Conservation (phyloP, 2,329 filamentous ascomycete genomes). For the Fusarium buxicola region DNA sequence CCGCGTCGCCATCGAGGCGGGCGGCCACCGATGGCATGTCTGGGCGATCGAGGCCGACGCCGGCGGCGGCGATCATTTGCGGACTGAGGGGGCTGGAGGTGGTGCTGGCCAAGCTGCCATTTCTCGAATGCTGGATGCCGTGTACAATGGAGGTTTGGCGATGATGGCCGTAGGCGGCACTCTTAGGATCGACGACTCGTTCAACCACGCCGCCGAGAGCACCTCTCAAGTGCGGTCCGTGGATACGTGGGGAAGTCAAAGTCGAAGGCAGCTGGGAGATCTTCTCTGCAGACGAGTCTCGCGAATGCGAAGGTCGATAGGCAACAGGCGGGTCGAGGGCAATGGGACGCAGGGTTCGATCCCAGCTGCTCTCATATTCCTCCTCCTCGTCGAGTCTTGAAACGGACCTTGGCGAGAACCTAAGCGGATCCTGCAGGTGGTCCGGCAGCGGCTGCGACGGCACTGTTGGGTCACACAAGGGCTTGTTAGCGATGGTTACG, state of each 20-base stretch:
- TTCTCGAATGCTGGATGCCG: constrained; percentile 91
- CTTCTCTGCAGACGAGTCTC: constrained; percentile 70
- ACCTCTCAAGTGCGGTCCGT: constrained; percentile 56
- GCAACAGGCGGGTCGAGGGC: constrained; percentile 56
- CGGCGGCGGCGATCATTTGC: constrained; percentile 81
- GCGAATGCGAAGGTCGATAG: constrained; percentile 62
- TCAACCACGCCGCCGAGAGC: constrained; percentile 59
- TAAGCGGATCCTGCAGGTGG: constrained; percentile 63
- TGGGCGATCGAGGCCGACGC: constrained; percentile 65
- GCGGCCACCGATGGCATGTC: constrained; percentile 61
- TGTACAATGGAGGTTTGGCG: constrained; percentile 97
- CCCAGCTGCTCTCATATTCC: constrained; percentile 62
- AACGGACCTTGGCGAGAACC: constrained; percentile 63
- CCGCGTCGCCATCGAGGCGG: constrained; percentile 59
- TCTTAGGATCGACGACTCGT: constrained; percentile 66
- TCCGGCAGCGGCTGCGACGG: constrained; percentile 71
- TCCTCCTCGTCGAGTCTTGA: constrained; percentile 66
- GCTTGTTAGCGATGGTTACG: constrained; percentile 39
- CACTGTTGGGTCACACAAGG: constrained; percentile 55
- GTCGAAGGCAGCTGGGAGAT: constrained; percentile 50
- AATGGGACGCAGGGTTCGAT: constrained; percentile 62
- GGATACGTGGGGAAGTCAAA: constrained; percentile 54
- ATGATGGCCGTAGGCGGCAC: constrained; percentile 81
- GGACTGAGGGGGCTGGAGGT: constrained; percentile 88
- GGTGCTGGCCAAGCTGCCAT: constrained; percentile 85